Evolutionary conservation across 768 basidiomycete species (phyloP).

Genomic region (Suillus decipiens): DNA sequence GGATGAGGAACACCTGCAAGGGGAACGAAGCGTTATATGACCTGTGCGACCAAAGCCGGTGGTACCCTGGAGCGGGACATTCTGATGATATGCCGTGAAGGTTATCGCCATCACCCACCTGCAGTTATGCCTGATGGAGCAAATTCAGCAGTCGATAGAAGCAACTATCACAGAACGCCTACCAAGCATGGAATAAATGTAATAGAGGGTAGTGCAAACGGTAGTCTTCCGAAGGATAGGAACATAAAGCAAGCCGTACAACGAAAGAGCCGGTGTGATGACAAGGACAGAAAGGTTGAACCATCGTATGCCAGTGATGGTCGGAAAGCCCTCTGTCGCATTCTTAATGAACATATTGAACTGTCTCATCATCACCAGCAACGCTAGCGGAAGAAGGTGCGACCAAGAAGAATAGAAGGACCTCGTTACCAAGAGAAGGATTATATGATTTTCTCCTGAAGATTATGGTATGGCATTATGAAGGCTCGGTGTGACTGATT

Average conservation of each 20-base stretch:
- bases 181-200: conserved; percentile 88
- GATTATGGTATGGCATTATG: conserved; percentile 5
- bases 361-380: conserved; percentile 12
- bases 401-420: conserved; percentile 10
- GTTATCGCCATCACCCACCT: conserved; percentile 27
- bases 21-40: conserved; percentile 74
- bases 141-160: conserved; percentile 20
- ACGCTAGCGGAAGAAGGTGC: conserved; percentile 3
- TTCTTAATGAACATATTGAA: conserved; percentile 14
- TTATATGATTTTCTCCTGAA: conserved; percentile 22
- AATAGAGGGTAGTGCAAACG: conserved; percentile 70
- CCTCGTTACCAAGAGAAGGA: conserved; percentile 14
- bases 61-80: conserved; percentile 54
- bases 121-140: conserved; percentile 48
- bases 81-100: conserved; percentile 9
- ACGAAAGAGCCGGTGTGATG: conserved; percentile 66
- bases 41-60: conserved; percentile 85
- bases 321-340: conserved; percentile 40
- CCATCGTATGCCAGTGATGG: conserved; percentile 64
- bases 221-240: conserved; percentile 51
- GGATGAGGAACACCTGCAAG: conserved; percentile 68
- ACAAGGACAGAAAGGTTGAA: conserved; percentile 75
- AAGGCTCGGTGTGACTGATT: conserved; percentile 2
- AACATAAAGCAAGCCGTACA: conserved; percentile 64
- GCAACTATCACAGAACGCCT: conserved; percentile 22